Percentiles rank a stretch among this genome's conserved stretches.
Conservation (phyloP, 805 yeast genomes). For the Candida awuae region DNA sequence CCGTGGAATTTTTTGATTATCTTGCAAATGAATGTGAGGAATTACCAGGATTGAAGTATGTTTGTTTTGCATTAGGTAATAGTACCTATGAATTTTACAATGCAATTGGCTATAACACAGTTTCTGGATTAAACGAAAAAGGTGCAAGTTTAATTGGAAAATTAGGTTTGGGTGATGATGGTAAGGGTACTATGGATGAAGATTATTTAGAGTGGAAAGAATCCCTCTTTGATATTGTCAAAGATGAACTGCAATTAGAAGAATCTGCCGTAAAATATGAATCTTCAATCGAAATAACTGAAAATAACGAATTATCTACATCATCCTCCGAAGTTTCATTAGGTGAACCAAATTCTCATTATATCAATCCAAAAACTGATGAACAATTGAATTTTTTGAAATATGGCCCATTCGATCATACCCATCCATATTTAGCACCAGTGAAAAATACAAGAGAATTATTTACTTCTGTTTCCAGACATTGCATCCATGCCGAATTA, state of each 20-base stretch:
- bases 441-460: constrained; percentile 57
- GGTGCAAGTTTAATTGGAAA: constrained; percentile 70
- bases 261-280: constrained; percentile 78
- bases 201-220: constrained; percentile 95
- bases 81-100: constrained; percentile 90
- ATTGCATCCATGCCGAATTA: constrained; percentile 85
- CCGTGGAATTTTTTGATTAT: constrained; percentile 67
- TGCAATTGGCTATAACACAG: constrained; percentile 62
- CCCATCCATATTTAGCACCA: constrained; percentile 78
- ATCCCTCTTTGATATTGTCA: constrained; percentile 54
- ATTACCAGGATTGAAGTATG: constrained; percentile 52
- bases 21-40: constrained; percentile 52
- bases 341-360: constrained; percentile 75
- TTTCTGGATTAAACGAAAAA: constrained; percentile 44
- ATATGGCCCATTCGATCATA: constrained; percentile 69
- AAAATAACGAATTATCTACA: constrained; percentile 27
- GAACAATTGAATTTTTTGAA: constrained; percentile 28
- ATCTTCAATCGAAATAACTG: constrained; percentile 48
- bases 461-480: constrained; percentile 53
- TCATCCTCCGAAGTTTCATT: constrained; percentile 39
- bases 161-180: constrained; percentile 94
- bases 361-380: constrained; percentile 33
- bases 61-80: constrained; percentile 90
- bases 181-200: constrained; percentile 89
- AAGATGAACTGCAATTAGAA: constrained; percentile 54